phyloP scores from a whole-genome alignment of 352 stramenopile species.

The Globisporangium cylindrosporum region DNA sequence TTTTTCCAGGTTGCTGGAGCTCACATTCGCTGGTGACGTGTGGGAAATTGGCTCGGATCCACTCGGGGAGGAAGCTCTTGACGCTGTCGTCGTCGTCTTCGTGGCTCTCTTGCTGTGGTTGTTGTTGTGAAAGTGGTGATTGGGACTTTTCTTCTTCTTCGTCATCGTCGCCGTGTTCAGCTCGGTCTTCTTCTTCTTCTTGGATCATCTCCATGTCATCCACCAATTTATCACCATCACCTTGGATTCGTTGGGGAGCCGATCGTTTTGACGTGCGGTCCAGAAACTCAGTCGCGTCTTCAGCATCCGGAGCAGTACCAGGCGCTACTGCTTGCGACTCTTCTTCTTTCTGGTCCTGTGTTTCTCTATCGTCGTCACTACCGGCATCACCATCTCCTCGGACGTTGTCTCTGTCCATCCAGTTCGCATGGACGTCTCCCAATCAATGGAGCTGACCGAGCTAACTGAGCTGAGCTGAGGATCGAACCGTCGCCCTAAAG shows the following conservation, averaged over 20 bases:
- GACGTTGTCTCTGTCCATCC: neutral
- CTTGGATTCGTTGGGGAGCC: neutral
- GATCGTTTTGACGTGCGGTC: too few relatives aligned
- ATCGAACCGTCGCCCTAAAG: neutral
- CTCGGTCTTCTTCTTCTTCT: neutral
- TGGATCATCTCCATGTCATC: neutral
- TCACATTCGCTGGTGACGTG: constrained; percentile 22
- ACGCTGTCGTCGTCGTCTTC: neutral
- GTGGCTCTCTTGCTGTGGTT: neutral
- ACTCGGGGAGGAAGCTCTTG: constrained; percentile 23
- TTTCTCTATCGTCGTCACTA: neutral
- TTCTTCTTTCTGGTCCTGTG: neutral
- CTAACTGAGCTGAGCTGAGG: too few relatives aligned
- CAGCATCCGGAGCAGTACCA: neutral
- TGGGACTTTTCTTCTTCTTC: neutral
- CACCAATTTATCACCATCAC: neutral
- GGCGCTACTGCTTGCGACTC: neutral
- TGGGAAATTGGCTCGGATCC: constrained; percentile 41
- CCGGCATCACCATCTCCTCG: neutral
- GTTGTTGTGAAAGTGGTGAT: neutral
- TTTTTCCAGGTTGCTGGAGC: constrained; percentile 13
- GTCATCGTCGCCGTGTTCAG: neutral
- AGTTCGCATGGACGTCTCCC: neutral
- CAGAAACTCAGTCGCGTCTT: neutral
- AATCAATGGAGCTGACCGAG: neutral